Base-by-base conservation (phyloP, 768 basidiomycete genomes). In the Trametes cubensis region DNA sequence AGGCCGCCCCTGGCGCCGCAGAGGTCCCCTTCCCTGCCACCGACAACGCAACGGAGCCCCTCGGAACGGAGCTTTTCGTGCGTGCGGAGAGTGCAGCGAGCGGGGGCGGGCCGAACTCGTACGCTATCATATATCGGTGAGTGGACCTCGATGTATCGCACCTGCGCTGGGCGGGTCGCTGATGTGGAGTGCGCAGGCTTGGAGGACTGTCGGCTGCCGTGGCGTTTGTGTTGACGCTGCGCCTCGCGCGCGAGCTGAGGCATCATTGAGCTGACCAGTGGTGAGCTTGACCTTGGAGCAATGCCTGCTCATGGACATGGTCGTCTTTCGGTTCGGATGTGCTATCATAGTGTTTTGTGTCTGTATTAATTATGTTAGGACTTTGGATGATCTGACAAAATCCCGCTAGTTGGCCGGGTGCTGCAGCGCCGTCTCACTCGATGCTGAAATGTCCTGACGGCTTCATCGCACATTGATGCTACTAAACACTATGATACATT, bases 101-200 rank as follows among this genome's bases (percentile, higher is more conserved):
- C 18, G 69, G 63, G n/a, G 70, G 70, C 42, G 76, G 70, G 2
- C 82, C 87, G 0, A 86, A 88, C 72, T 86, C 91, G n/a, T 84
- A 93, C 4, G 91, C 86, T 11, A 83, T 92, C 67, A 84, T 94
- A 34, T 92, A 94, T 71, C 78, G 88, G 92, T 91, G 65, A 70
- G 87, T 75, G 5, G 8, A 3, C n/a, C 17, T 20, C 45, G 28
- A 57, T 49, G 34, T 34, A 11, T 34, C 10, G 10, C 61, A 15
- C 0, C 6, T 18, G 42, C 28, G 39, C 66, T 15, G 10, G 11
- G n/a, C 18, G 47, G 23, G 6, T 30, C 15, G 50, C 17, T 61
- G 20, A 52, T 49, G 34, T 34, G 25, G 2, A 13, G 6, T 41
- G 13, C 25, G 10, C 65, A 88, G 86, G 58, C 61, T 89, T 30